phyloP scores from a whole-genome alignment of 2,329 filamentous ascomycete genomes.

The Kalmusia sp. region DNA sequence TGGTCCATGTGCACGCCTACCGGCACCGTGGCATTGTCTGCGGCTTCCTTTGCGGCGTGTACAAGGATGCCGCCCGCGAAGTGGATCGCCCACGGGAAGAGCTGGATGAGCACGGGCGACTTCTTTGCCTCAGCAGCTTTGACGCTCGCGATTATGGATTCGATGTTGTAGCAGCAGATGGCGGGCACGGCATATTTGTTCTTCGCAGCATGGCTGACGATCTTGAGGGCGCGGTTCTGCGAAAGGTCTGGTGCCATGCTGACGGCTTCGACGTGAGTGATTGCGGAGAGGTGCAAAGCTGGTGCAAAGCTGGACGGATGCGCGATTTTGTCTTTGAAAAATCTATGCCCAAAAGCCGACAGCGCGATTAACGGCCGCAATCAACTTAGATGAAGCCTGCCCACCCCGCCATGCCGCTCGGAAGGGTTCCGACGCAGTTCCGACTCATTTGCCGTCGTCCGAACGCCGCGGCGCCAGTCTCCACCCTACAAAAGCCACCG shows the following conservation, averaged over 20 bases:
- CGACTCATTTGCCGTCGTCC: background rate
- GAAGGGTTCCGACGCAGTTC: background rate
- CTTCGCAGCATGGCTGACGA: conserved; percentile 63
- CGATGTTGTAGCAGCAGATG: conserved; percentile 73
- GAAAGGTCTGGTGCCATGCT: conserved; percentile 62
- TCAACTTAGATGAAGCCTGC: background rate
- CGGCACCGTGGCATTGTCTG: conserved; percentile 56
- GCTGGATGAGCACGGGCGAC: conserved; percentile 73
- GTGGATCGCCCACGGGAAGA: conserved; percentile 77
- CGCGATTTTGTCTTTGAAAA: conserved; percentile 2
- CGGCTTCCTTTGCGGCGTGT: conserved; percentile 54
- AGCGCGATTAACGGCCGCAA: background rate
- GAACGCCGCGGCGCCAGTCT: too few relatives aligned
- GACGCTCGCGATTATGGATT: conserved; percentile 73
- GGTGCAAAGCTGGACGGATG: background rate
- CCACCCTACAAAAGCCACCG: too few relatives aligned
- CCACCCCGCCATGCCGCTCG: conserved; percentile 5
- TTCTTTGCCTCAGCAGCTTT: conserved; percentile 71
- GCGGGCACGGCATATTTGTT: conserved; percentile 66
- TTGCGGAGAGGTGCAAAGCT: background rate
- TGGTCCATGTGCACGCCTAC: conserved; percentile 72
- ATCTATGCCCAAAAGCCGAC: background rate
- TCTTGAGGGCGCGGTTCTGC: conserved; percentile 47
- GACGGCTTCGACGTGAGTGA: conserved; percentile 35
- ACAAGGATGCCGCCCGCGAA: conserved; percentile 63